Percentiles rank a stretch among this genome's conserved stretches.
Conservation (phyloP, 106 monocot genomes). For the Platanthera zijinensis region DNA sequence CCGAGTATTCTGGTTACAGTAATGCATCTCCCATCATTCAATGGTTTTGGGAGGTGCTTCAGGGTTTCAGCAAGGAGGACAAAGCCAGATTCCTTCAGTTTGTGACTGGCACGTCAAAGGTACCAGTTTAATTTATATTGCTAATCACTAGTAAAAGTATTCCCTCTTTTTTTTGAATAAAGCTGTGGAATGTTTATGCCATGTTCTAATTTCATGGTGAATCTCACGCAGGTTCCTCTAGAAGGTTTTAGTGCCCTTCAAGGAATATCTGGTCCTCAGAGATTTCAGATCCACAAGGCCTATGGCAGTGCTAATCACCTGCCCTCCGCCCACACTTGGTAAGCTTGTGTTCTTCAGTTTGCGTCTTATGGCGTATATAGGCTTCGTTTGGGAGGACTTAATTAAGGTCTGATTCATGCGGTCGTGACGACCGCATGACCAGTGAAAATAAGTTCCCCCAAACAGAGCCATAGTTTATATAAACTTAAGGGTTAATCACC, state of each 20-base stretch:
- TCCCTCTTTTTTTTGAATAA: not conserved
- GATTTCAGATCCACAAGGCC: slow-evolving; percentile 98
- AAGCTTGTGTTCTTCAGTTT: slow-evolving; percentile 10
- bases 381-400: too few relatives aligned
- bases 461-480: too few relatives aligned
- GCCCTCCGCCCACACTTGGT: slow-evolving; percentile 99
- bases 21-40: slow-evolving; percentile 91
- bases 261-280: slow-evolving; percentile 92
- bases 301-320: slow-evolving; percentile 80
- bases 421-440: too few relatives aligned
- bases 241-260: slow-evolving; percentile 98
- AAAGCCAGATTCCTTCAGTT: slow-evolving; percentile 97
- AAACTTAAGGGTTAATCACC: too few relatives aligned
- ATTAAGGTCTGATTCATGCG: too few relatives aligned
- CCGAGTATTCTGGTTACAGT: slow-evolving; percentile 96
- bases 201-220: not conserved
- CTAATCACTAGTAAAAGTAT: not conserved
- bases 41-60: slow-evolving; percentile 99
- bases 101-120: slow-evolving; percentile 99
- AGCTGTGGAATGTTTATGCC: not conserved
- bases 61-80: slow-evolving; percentile 95
- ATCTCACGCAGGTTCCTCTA: slow-evolving; percentile 69
- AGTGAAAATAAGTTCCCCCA: too few relatives aligned
- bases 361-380: too few relatives aligned
- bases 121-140: slow-evolving; percentile 7